Conservation (phyloP, 257 asterid species). For the Rehmannia glutinosa region DNA sequence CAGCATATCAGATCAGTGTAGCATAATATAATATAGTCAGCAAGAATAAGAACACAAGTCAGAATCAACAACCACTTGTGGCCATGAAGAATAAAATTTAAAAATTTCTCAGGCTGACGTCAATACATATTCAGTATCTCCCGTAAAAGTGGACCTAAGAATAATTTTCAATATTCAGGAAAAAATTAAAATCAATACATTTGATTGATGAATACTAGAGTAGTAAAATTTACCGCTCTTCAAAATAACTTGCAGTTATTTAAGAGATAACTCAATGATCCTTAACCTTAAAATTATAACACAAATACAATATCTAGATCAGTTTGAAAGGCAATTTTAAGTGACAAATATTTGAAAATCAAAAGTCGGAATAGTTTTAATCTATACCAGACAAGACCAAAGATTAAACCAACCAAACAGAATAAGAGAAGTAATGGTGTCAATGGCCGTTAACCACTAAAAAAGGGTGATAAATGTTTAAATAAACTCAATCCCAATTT, state of each 20-base stretch:
- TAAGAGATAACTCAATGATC: no score
- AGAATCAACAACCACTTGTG: constrained; percentile 14
- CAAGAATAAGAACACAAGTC: not conserved
- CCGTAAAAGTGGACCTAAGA: no score
- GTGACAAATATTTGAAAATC: not conserved
- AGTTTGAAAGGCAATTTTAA: not conserved
- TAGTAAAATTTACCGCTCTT: no score
- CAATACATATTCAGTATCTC: no score
- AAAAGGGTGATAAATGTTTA: not conserved
- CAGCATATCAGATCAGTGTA: constrained; percentile 5
- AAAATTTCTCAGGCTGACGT: no score
- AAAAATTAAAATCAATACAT: not conserved
- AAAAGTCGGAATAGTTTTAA: not conserved
- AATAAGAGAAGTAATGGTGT: not conserved
- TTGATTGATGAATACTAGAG: no score
- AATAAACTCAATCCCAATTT: no score
- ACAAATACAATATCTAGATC: not conserved
- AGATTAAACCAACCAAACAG: not conserved
- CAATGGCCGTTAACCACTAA: not conserved
- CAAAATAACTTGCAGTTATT: not conserved
- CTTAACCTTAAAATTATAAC: not conserved
- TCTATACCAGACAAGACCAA: not conserved
- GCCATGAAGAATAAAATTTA: no score
- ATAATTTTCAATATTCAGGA: no score
- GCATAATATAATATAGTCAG: not conserved